A percentile compares a stretch with the other conserved stretches of the same genome.
Evolutionary conservation across 1,139 yeast genomes (phyloP).

Genomic region (Spathaspora sp.): DNA sequence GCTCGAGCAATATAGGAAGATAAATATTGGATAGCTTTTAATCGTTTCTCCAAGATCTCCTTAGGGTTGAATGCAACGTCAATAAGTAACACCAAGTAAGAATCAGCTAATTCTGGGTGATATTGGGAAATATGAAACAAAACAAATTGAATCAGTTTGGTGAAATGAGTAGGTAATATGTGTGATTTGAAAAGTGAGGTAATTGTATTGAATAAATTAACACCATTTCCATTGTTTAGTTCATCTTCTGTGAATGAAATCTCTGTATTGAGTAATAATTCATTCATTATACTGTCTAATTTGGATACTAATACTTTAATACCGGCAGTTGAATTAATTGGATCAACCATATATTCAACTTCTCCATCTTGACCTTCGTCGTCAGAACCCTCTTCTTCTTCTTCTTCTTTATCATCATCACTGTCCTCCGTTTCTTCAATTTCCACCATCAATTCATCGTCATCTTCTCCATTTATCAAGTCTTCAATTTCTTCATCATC

Average conservation of each 20-base stretch:
- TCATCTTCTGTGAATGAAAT: constrained; percentile 51
- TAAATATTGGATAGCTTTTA: constrained; percentile 88
- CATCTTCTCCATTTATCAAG: constrained; percentile 54
- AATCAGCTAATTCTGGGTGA: constrained; percentile 80
- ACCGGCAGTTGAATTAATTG: constrained; percentile 47
- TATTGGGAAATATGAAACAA: constrained; percentile 81
- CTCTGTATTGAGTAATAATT: constrained; percentile 53
- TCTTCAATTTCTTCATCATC: constrained; percentile 75
- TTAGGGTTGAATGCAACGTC: constrained; percentile 74
- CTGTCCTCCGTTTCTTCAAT: too few species aligned
- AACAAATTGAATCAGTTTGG: constrained; percentile 84
- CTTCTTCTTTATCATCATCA: constrained; percentile 28
- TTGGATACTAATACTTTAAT: constrained; percentile 61
- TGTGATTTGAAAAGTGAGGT: constrained; percentile 78
- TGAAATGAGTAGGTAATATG: constrained; percentile 87
- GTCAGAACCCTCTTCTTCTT: constrained; percentile 24
- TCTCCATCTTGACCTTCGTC: constrained; percentile 33
- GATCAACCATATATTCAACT: constrained; percentile 38
- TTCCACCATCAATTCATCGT: constrained; percentile 25
- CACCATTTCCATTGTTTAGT: constrained; percentile 61
- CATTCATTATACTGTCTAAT: constrained; percentile 63
- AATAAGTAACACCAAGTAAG: constrained; percentile 76
- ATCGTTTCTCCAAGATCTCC: constrained; percentile 70
- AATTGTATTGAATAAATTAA: constrained; percentile 73
- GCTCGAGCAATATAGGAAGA: constrained; percentile 93